Evolutionary conservation across 73 alveolate species (phyloP).

Genomic region (Paramecium primaurelia): DNA sequence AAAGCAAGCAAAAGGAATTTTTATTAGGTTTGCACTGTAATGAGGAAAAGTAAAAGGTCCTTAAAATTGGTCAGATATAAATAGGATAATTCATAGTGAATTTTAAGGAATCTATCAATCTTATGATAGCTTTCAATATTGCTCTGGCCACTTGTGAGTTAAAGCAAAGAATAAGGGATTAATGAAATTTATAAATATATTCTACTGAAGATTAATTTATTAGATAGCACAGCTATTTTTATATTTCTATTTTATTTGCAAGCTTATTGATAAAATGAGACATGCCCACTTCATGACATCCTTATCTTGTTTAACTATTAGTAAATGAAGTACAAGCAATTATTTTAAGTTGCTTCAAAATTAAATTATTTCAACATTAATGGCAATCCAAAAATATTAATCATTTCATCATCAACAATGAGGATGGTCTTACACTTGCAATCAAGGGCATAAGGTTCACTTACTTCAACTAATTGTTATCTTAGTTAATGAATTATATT

Average conservation of each 20-base stretch:
- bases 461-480: neutral
- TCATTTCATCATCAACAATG: constrained; percentile 39
- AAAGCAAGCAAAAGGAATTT: neutral
- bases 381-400: neutral
- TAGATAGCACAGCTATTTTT: neutral
- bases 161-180: neutral
- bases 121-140: neutral
- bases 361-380: neutral
- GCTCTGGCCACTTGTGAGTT: neutral
- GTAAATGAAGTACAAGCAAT: constrained; percentile 50
- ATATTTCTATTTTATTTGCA: neutral
- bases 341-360: neutral
- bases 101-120: neutral
- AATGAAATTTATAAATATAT: neutral
- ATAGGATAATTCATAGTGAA: neutral
- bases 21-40: neutral
- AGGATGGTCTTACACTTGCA: neutral
- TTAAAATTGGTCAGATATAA: neutral
- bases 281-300: constrained; percentile 20
- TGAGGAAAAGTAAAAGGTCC: neutral
- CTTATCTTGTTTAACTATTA: neutral
- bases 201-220: neutral
- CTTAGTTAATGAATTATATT: neutral
- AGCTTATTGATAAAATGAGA: neutral
- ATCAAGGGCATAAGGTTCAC: neutral